A percentile compares a stretch with the other conserved stretches of the same genome.
phyloP scores from a whole-genome alignment of 495 filamentous ascomycete species.

The Hyaloscypha bicolor region DNA sequence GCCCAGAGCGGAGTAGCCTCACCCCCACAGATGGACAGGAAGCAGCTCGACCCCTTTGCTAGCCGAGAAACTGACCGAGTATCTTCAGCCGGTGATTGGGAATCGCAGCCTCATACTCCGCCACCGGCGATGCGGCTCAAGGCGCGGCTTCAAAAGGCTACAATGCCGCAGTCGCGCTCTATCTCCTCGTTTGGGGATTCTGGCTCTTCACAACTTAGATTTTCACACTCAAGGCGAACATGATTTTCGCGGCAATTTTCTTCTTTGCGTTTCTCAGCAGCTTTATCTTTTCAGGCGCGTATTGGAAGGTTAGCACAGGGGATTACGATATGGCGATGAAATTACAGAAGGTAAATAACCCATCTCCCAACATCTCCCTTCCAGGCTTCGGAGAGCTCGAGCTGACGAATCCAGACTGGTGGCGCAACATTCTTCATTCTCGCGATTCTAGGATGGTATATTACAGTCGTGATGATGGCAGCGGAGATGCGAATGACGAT shows the following conservation, averaged over 20 bases:
- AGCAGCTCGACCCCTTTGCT: no score
- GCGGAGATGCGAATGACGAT: conserved; percentile 58
- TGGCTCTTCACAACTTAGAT: conserved; percentile 58
- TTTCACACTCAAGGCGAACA: conserved; percentile 56
- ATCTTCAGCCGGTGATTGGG: no score
- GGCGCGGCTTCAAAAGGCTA: conserved; percentile 46
- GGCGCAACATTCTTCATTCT: conserved; percentile 53
- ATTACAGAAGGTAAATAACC: conserved; percentile 46
- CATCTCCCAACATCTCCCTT: conserved; percentile 2
- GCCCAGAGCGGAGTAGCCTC: no score
- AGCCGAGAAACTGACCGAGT: no score
- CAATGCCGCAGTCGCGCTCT: conserved; percentile 51
- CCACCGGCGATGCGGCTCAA: conserved; percentile 45
- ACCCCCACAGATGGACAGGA: no score
- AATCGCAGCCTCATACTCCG: conserved; percentile 48
- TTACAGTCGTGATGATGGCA: conserved; percentile 56
- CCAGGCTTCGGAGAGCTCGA: not conserved
- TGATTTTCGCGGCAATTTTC: conserved; percentile 56
- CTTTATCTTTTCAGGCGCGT: conserved; percentile 52
- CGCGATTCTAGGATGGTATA: conserved; percentile 55
- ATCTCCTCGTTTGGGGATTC: conserved; percentile 59
- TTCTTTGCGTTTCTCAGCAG: conserved; percentile 48
- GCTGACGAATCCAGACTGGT: conserved; percentile 38
- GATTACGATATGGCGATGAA: conserved; percentile 44
- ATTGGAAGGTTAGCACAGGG: conserved; percentile 50